Percentiles rank a stretch among this genome's conserved stretches.
Evolutionary conservation across 2,329 filamentous ascomycete species (phyloP).

Genomic region (Aspergillus versicolor): DNA sequence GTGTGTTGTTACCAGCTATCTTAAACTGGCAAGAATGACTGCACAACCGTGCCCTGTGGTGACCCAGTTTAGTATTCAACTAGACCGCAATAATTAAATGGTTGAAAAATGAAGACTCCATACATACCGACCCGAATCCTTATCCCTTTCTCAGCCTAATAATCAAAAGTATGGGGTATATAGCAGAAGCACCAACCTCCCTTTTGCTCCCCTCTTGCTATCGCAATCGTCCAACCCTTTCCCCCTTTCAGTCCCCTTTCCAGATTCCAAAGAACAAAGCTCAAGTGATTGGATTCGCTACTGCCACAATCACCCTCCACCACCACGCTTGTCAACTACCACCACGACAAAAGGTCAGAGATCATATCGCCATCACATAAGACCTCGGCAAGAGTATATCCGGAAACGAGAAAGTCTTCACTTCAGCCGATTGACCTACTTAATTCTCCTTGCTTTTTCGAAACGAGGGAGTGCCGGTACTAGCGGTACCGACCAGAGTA

Average conservation of each 20-base stretch:
- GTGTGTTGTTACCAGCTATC: not conserved
- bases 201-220: constrained; percentile 4
- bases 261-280: no score
- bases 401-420: constrained; percentile 6
- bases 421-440: not conserved
- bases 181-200: constrained; percentile 17
- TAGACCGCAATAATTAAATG: constrained; percentile 1
- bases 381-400: not conserved
- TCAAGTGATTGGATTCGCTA: no score
- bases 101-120: not conserved
- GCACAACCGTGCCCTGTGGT: constrained; percentile 15
- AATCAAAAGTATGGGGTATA: constrained; percentile 15
- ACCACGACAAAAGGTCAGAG: not conserved
- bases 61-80: constrained; percentile 19
- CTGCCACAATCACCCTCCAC: not conserved
- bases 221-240: not conserved
- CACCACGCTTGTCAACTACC: not conserved
- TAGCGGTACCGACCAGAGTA: not conserved
- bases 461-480: not conserved
- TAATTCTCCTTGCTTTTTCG: no score
- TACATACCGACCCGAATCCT: constrained; percentile 13
- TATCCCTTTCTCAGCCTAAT: constrained; percentile 19
- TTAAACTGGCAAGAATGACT: constrained; percentile 8
- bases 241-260: no score
- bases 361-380: constrained; percentile 23